A percentile compares a stretch with the other conserved stretches of the same genome.
These are phyloP conservation scores for Tetrapisispora phaffii DNA, from an alignment of 805 yeast species.

Conservation along the genomic window DNA sequence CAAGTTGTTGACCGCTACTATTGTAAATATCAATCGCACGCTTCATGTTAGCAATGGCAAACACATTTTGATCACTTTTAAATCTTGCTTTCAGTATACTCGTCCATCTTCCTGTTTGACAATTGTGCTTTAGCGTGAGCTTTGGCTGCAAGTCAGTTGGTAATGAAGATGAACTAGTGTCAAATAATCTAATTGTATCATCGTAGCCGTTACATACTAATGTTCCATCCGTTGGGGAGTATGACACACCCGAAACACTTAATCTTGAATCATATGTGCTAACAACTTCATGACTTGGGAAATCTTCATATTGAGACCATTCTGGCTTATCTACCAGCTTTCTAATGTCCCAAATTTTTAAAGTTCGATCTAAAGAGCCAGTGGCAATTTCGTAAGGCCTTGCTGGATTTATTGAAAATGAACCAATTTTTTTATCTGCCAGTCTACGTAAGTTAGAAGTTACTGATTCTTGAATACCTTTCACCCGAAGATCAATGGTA, in stretches of 20 bases:
- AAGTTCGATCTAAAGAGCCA: conserved; percentile 77
- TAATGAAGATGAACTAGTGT: conserved; percentile 31
- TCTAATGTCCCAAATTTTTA: conserved; percentile 83
- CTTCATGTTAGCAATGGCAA: conserved; percentile 90
- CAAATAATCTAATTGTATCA: conserved; percentile 68
- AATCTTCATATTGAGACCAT: conserved; percentile 51
- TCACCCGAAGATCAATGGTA: conserved; percentile 56
- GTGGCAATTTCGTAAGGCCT: conserved; percentile 62
- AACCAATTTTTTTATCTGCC: conserved; percentile 88
- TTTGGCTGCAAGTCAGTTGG: conserved; percentile 43
- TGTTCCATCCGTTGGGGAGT: conserved; percentile 51
- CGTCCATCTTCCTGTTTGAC: conserved; percentile 97
- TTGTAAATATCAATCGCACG: conserved; percentile 75
- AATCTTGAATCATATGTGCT: conserved; percentile 66
- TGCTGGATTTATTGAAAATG: conserved; percentile 70
- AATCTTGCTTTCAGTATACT: conserved; percentile 81
- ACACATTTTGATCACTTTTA: conserved; percentile 68
- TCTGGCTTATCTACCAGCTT: conserved; percentile 33
- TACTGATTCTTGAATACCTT: conserved; percentile 13
- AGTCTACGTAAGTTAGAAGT: conserved; percentile 40
- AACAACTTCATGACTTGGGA: conserved; percentile 27
- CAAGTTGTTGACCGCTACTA: conserved; percentile 65
- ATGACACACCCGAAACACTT: conserved; percentile 77
- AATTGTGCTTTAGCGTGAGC: conserved; percentile 68
- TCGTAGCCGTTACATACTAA: conserved; percentile 92